Percentiles rank a stretch among this genome's conserved stretches.
Evolutionary conservation across 495 filamentous ascomycete species (phyloP).

Genomic region (Penicillium coffeae): DNA sequence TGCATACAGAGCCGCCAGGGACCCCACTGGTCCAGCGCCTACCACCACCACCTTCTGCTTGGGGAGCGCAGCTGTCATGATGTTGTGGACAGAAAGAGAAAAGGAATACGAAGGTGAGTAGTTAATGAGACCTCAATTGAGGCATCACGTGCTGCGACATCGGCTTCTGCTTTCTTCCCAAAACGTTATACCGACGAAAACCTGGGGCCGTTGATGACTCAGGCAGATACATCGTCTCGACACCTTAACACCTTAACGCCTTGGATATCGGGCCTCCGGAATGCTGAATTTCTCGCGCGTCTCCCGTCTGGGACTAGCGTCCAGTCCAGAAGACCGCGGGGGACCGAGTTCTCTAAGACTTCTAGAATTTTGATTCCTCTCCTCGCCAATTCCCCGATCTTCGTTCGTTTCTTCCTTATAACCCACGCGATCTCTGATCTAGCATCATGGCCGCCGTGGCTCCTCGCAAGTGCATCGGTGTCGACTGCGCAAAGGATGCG

Average conservation of each 20-base stretch:
- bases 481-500: conserved; percentile 79
- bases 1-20: conserved; percentile 88
- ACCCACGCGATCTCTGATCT: too few relatives aligned
- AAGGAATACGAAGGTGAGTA: too few relatives aligned
- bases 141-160: conserved; percentile 25
- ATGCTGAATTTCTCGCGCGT: neutral
- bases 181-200: neutral
- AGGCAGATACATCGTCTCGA: too few relatives aligned
- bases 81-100: too few relatives aligned
- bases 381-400: neutral
- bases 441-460: conserved; percentile 26
- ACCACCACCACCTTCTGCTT: conserved; percentile 75
- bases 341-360: neutral
- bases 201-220: neutral
- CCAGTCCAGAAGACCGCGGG: neutral
- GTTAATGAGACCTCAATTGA: conserved; percentile 6
- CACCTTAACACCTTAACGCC: too few relatives aligned
- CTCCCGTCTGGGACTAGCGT: neutral
- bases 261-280: too few relatives aligned
- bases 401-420: too few relatives aligned
- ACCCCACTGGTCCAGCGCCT: conserved; percentile 89
- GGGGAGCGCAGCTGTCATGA: conserved; percentile 14
- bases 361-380: neutral
- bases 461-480: conserved; percentile 71
- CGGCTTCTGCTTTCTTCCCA: conserved; percentile 12